These are phyloP conservation scores for Camelina neglecta DNA, from an alignment of 345 rosid genomes.

Conservation along the genomic window DNA sequence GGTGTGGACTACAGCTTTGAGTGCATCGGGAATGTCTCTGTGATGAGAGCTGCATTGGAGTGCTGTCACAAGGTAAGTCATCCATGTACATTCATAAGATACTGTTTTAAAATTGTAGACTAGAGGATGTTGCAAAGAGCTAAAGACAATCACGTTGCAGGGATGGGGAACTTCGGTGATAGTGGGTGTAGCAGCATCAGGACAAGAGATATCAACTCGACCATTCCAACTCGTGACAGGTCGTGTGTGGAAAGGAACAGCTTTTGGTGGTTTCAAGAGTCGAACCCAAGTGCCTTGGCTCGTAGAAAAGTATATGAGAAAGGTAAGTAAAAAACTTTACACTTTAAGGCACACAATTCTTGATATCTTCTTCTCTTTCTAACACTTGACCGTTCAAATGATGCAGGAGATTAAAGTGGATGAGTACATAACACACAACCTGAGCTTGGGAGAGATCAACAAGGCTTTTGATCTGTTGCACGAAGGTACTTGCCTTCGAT, in stretches of 20 bases:
- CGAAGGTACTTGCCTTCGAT: constrained; percentile 87
- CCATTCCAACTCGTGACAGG: constrained; percentile 99
- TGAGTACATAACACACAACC: constrained; percentile 81
- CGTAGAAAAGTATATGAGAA: constrained; percentile 94
- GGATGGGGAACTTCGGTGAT: constrained; percentile 99
- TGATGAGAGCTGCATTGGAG: constrained; percentile 97
- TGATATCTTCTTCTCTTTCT: constrained; percentile 22
- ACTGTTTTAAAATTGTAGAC: neutral
- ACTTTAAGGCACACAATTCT: neutral
- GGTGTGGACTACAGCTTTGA: constrained; percentile 99
- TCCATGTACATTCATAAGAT: constrained; percentile 9
- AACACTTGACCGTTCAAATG: neutral
- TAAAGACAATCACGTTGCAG: constrained; percentile 44
- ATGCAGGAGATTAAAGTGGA: constrained; percentile 95
- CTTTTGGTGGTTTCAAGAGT: constrained; percentile 99
- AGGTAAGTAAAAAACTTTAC: constrained; percentile 48
- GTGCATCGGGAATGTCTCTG: constrained; percentile 94
- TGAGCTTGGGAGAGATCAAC: constrained; percentile 82
- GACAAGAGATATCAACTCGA: constrained; percentile 94
- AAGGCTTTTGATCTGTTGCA: constrained; percentile 90
- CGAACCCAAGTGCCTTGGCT: constrained; percentile 99
- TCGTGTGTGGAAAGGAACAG: constrained; percentile 99
- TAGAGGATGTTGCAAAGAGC: constrained; percentile 21
- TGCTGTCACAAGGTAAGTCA: constrained; percentile 94
- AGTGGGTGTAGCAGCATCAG: constrained; percentile 98